These are phyloP conservation scores for Pseudognaphalium luteoalbum DNA, from an alignment of 129 eudicot genomes.

Conservation along the genomic window DNA sequence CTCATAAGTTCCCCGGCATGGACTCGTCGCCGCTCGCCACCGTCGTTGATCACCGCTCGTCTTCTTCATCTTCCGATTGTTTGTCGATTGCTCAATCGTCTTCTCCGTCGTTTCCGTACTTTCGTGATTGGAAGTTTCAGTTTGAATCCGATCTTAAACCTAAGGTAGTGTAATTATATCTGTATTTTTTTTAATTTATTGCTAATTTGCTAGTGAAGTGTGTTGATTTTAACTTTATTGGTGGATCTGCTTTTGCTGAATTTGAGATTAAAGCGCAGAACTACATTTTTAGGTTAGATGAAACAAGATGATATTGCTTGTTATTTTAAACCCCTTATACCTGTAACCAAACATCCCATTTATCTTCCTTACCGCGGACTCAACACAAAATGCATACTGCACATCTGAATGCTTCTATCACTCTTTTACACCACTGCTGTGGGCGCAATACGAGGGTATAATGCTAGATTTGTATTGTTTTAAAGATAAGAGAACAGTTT, in stretches of 20 bases:
- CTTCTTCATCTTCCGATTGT: slow-evolving; percentile 49
- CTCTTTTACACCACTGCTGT: not conserved
- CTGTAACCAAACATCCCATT: not conserved
- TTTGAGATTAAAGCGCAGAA: not conserved
- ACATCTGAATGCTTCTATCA: not conserved
- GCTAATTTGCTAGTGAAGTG: not conserved
- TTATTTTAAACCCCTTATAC: not conserved
- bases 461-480: not conserved
- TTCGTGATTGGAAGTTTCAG: slow-evolving; percentile 72
- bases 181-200: not conserved
- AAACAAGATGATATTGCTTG: too few relatives aligned
- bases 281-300: too few relatives aligned
- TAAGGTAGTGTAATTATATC: slow-evolving; percentile 42
- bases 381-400: not conserved
- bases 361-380: not conserved
- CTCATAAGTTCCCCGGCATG: slow-evolving; percentile 82
- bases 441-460: not conserved
- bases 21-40: slow-evolving; percentile 73
- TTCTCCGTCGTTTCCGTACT: slow-evolving; percentile 70
- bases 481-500: not conserved
- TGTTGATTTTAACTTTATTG: not conserved
- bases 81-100: slow-evolving; percentile 40
- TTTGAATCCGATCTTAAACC: slow-evolving; percentile 79
- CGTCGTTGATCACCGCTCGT: slow-evolving; percentile 29
- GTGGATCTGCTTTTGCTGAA: not conserved